phyloP scores from a whole-genome alignment of 805 yeast species.

The Wickerhamomyces bovis region DNA sequence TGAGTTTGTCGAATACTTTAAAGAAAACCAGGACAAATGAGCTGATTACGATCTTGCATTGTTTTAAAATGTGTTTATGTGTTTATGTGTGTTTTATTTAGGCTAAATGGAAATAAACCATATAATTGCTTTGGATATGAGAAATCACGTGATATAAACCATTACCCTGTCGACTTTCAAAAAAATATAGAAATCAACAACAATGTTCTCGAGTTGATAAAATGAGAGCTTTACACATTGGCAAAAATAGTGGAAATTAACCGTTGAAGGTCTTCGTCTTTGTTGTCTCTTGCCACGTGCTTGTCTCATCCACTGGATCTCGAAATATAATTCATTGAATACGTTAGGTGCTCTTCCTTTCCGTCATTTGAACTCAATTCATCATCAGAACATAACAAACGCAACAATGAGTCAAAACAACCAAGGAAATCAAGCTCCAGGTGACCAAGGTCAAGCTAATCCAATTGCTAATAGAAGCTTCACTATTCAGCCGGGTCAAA shows the following conservation, averaged over 20 bases:
- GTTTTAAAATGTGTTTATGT: neutral
- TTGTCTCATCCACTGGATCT: neutral
- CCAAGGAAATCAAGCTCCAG: neutral
- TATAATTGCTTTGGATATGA: too few species aligned
- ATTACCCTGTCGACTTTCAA: neutral
- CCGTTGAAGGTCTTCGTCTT: neutral
- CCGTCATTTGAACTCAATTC: neutral
- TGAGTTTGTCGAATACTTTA: conserved; percentile 61
- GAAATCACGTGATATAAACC: neutral
- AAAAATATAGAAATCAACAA: neutral
- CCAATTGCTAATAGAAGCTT: conserved; percentile 1
- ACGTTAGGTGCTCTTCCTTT: neutral
- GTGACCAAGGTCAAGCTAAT: neutral
- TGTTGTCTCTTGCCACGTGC: neutral
- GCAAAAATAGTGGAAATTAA: neutral
- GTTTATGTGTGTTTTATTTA: too few species aligned
- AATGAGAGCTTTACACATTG: neutral
- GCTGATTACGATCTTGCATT: neutral
- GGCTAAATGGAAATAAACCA: neutral
- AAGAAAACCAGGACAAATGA: conserved; percentile 9
- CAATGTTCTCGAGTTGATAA: too few species aligned
- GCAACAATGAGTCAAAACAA: neutral
- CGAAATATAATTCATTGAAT: too few species aligned
- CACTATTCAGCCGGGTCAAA: conserved; percentile 19
- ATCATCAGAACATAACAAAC: neutral